These are phyloP conservation scores for Xylaria hypoxylon DNA, from an alignment of 2,329 filamentous ascomycete genomes.

Conservation along the genomic window DNA sequence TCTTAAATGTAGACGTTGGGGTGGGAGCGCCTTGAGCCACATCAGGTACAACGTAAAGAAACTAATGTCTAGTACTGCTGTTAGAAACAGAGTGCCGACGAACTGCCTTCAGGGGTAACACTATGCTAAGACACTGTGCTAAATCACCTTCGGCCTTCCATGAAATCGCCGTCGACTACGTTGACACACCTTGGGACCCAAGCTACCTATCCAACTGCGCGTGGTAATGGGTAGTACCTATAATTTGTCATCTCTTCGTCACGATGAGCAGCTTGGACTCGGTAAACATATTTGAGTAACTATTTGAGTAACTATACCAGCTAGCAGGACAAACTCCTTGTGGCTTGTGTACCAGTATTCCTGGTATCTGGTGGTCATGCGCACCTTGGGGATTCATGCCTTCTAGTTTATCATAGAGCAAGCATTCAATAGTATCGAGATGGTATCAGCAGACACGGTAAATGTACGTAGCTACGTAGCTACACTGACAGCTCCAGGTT, in stretches of 20 bases:
- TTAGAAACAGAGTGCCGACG: background rate
- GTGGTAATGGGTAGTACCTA: constrained; percentile 5
- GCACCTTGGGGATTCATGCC: background rate
- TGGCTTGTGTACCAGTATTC: constrained; percentile 3
- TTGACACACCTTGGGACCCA: background rate
- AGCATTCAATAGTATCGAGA: constrained; percentile 1
- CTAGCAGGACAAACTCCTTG: background rate
- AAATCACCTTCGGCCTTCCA: constrained; percentile 6
- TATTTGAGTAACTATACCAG: background rate
- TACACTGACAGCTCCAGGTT: background rate
- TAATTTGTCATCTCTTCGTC: background rate
- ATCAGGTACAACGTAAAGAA: constrained; percentile 42
- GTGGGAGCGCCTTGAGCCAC: constrained; percentile 41
- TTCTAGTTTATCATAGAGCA: background rate
- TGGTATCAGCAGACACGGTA: background rate
- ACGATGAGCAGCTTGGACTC: constrained; percentile 2
- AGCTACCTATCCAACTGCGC: background rate
- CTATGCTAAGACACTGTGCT: constrained; percentile 24
- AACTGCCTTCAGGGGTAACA: constrained; percentile 34
- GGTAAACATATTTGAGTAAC: background rate
- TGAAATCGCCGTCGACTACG: constrained; percentile 1
- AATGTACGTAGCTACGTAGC: background rate
- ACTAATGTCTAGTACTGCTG: constrained; percentile 4
- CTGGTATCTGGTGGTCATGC: constrained; percentile 2
- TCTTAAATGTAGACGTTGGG: constrained; percentile 29